phyloP scores from a whole-genome alignment of 176 grass and related monocot species.

The Paspalum notatum region DNA sequence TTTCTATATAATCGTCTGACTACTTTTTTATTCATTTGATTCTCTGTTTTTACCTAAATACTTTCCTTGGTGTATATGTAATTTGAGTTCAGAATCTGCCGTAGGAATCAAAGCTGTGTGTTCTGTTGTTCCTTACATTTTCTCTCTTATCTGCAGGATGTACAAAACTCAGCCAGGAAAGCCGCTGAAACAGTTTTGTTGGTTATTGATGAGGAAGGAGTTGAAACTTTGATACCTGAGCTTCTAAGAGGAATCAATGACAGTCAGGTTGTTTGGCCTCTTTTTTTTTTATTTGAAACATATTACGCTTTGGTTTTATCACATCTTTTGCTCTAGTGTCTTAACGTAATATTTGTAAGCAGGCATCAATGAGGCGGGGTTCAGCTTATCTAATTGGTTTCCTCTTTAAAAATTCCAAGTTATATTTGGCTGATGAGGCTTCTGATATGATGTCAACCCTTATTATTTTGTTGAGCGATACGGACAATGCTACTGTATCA shows the following conservation, averaged over 20 bases:
- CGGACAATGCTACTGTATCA: slow-evolving; percentile 76
- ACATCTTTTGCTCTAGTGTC: neutral
- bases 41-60: neutral
- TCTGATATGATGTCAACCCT: slow-evolving; percentile 81
- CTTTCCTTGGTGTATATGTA: too few relatives aligned
- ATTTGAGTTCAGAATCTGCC: too few relatives aligned
- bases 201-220: slow-evolving; percentile 94
- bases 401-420: slow-evolving; percentile 90
- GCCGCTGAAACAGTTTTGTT: slow-evolving; percentile 90
- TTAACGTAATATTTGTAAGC: slow-evolving; percentile 34
- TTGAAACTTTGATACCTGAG: slow-evolving; percentile 81
- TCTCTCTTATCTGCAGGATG: slow-evolving; percentile 61
- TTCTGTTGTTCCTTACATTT: slow-evolving; percentile 7
- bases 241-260: slow-evolving; percentile 87
- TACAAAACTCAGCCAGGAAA: slow-evolving; percentile 80
- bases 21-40: slow-evolving; percentile 25
- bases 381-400: slow-evolving; percentile 90
- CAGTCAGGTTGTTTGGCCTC: slow-evolving; percentile 68
- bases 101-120: neutral
- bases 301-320: slow-evolving; percentile 15
- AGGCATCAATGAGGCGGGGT: slow-evolving; percentile 89
- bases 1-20: slow-evolving; percentile 13
- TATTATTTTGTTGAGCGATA: slow-evolving; percentile 87
- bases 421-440: slow-evolving; percentile 92
- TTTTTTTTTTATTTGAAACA: slow-evolving; percentile 17